phyloP scores from a whole-genome alignment of 2,329 filamentous ascomycete genomes.

The Xylariaceae sp. region DNA sequence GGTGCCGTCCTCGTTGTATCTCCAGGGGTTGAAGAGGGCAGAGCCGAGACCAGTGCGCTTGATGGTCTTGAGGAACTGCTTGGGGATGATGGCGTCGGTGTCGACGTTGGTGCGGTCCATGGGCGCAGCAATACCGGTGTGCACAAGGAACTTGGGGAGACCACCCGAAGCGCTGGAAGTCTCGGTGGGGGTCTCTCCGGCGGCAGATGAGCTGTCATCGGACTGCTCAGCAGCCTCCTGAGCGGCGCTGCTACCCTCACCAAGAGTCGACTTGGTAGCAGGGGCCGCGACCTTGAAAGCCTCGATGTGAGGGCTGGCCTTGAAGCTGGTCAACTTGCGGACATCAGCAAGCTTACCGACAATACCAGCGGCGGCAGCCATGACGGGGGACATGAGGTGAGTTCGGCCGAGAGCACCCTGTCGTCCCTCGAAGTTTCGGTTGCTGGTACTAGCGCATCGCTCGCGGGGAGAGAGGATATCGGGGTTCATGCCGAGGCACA shows the following conservation, averaged over 20 bases:
- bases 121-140: constrained; percentile 83
- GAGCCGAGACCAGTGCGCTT: constrained; percentile 90
- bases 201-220: constrained; percentile 59
- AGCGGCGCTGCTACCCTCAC: constrained; percentile 48
- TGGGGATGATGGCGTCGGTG: constrained; percentile 98
- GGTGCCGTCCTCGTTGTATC: constrained; percentile 67
- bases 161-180: constrained; percentile 50
- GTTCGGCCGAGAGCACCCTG: constrained; percentile 89
- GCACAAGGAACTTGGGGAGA: constrained; percentile 74
- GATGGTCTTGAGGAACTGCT: constrained; percentile 99
- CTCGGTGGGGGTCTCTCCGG: constrained; percentile 52
- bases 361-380: constrained; percentile 88
- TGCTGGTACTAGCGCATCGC: constrained; percentile 90
- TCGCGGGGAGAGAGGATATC: constrained; percentile 91
- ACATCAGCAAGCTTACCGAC: constrained; percentile 90
- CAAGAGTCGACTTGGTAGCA: constrained; percentile 43
- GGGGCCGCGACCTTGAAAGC: constrained; percentile 40
- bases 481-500: constrained; percentile 99
- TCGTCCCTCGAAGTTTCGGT: constrained; percentile 95
- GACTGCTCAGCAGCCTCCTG: constrained; percentile 51
- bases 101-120: constrained; percentile 88
- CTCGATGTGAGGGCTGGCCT: constrained; percentile 55
- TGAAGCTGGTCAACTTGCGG: constrained; percentile 64
- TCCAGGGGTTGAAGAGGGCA: constrained; percentile 80
- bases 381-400: constrained; percentile 93